These are phyloP conservation scores for Stagonosporopsis vannaccii DNA, from an alignment of 2,329 filamentous ascomycete species.

Conservation along the genomic window DNA sequence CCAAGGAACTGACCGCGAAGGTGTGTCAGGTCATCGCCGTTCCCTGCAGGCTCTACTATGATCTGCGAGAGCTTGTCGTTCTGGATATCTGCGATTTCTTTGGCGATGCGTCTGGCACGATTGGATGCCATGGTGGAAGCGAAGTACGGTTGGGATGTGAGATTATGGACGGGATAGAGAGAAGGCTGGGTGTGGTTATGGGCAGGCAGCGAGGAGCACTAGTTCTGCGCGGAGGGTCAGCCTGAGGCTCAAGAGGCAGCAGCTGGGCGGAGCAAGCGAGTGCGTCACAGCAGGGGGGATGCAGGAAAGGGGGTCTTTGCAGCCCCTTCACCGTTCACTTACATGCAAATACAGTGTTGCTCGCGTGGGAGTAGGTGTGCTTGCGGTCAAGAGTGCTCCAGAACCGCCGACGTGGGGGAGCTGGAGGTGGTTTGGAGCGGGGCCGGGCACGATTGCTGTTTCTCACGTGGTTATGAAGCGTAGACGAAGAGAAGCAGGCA, in stretches of 20 bases:
- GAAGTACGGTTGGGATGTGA: not conserved
- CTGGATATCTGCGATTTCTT: slow-evolving; percentile 78
- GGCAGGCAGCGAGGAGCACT: slow-evolving; percentile 24
- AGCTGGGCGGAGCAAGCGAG: slow-evolving; percentile 7
- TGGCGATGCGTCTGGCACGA: slow-evolving; percentile 68
- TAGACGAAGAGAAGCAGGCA: not conserved
- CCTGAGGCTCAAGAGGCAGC: slow-evolving; percentile 35
- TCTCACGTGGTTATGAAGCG: slow-evolving; percentile 8
- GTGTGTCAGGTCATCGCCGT: slow-evolving; percentile 76
- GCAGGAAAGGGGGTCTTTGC: not conserved
- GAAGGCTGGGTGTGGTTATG: slow-evolving; percentile 12
- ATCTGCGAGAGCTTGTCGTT: slow-evolving; percentile 81
- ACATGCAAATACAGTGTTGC: not conserved
- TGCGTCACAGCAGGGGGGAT: not conserved
- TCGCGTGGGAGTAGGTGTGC: not conserved
- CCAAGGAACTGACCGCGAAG: slow-evolving; percentile 84
- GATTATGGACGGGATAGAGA: slow-evolving; percentile 2
- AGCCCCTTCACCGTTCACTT: not conserved
- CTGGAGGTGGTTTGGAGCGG: slow-evolving; percentile 23
- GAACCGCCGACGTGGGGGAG: slow-evolving; percentile 14
- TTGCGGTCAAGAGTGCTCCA: slow-evolving; percentile 10
- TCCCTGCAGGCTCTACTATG: slow-evolving; percentile 67
- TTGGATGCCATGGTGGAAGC: slow-evolving; percentile 61
- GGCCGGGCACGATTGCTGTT: slow-evolving; percentile 17
- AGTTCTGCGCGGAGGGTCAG: slow-evolving; percentile 29